These are phyloP conservation scores for Phytophthora pisi DNA, from an alignment of 352 stramenopile species.

Conservation along the genomic window DNA sequence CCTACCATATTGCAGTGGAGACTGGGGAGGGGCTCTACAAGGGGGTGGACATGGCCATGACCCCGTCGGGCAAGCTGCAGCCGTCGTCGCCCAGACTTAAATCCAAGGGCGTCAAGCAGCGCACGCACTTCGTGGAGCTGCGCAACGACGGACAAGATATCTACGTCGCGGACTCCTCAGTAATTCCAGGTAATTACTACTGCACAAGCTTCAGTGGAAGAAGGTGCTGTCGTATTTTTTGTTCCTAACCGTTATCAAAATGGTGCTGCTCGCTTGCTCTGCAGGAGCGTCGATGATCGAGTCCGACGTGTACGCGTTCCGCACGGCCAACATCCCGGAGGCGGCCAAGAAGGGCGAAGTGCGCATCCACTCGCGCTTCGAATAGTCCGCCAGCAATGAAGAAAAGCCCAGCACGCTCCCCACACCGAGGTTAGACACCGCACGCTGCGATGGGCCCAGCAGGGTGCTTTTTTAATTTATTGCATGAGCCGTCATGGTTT, in stretches of 20 bases:
- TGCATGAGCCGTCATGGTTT: slow-evolving; percentile 26
- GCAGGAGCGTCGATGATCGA: slow-evolving; percentile 48
- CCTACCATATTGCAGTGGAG: slow-evolving; percentile 82
- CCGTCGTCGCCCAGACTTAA: slow-evolving; percentile 66
- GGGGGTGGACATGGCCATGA: slow-evolving; percentile 77
- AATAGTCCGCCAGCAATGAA: slow-evolving; percentile 40
- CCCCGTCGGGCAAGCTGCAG: slow-evolving; percentile 49
- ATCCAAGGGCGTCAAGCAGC: slow-evolving; percentile 87
- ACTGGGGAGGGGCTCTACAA: slow-evolving; percentile 88
- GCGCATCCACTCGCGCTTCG: slow-evolving; percentile 75
- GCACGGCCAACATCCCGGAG: slow-evolving; percentile 47
- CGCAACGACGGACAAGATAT: slow-evolving; percentile 67
- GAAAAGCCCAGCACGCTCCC: slow-evolving; percentile 3
- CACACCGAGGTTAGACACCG: slow-evolving; percentile 6
- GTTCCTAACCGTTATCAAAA: slow-evolving; percentile 9
- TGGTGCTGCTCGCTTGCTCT: slow-evolving; percentile 8
- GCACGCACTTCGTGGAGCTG: slow-evolving; percentile 80
- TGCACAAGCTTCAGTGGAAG: not conserved
- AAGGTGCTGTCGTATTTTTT: slow-evolving; percentile 6
- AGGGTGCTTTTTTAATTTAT: slow-evolving; percentile 41
- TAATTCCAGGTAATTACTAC: slow-evolving; percentile 44
- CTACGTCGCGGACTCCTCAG: slow-evolving; percentile 80
- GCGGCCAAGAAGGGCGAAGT: slow-evolving; percentile 50
- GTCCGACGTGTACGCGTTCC: slow-evolving; percentile 83
- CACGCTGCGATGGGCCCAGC: slow-evolving; percentile 17